These are phyloP conservation scores for Debaryomyces maramus DNA, from an alignment of 805 yeast genomes.

Conservation along the genomic window DNA sequence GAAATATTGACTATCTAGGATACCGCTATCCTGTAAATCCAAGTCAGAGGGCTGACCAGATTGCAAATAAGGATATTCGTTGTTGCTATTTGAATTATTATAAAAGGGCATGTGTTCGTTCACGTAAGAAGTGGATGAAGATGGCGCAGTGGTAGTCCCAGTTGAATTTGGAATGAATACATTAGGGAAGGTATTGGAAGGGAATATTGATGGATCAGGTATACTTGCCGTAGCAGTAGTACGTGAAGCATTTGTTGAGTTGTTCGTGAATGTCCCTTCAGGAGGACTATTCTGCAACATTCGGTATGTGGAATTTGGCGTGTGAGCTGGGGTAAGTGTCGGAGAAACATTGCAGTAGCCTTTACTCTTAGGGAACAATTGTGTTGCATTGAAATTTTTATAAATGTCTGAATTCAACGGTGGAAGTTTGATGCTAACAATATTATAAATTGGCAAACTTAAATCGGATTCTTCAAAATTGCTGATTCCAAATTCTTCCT, in stretches of 20 bases:
- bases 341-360: neutral
- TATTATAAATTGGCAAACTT: constrained; percentile 5
- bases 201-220: neutral
- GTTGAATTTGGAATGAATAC: neutral
- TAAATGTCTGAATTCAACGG: constrained; percentile 2
- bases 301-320: neutral
- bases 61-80: neutral
- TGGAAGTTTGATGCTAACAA: constrained; percentile 9
- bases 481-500: neutral
- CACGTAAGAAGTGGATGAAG: neutral
- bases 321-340: neutral
- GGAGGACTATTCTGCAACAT: too few relatives aligned
- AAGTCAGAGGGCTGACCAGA: neutral
- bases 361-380: constrained; percentile 7
- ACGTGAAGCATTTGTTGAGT: neutral
- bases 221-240: neutral
- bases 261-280: neutral
- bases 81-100: neutral
- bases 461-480: constrained; percentile 7
- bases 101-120: neutral
- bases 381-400: constrained; percentile 6
- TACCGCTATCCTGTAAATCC: neutral
- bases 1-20: constrained; percentile 10
- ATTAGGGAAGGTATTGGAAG: neutral
- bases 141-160: neutral